Percentiles rank a stretch among this genome's conserved stretches.
phyloP scores from a whole-genome alignment of 208 protist species.

The Wallacemonas collosoma region DNA sequence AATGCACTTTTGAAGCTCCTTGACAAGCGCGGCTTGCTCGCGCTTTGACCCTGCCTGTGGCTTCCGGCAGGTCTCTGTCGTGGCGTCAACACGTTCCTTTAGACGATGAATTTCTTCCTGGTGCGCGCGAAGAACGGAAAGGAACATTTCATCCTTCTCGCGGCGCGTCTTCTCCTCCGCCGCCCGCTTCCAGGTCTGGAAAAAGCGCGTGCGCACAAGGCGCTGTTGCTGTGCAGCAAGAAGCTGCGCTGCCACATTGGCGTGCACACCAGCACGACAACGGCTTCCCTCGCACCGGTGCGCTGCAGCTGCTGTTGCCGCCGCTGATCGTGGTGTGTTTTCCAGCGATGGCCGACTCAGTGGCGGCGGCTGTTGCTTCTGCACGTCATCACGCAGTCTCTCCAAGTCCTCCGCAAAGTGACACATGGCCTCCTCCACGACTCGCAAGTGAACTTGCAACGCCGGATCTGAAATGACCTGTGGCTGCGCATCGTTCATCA shows the following conservation, averaged over 20 bases:
- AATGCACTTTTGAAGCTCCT: slow-evolving; percentile 17
- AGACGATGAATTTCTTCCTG: slow-evolving; percentile 21
- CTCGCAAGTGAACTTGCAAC: neutral
- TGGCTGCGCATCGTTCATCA: neutral
- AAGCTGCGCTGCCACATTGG: slow-evolving; percentile 12
- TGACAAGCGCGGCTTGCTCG: slow-evolving; percentile 5
- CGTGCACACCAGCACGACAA: neutral
- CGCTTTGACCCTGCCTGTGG: neutral
- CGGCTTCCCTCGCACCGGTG: too few relatives aligned
- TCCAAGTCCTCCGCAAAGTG: slow-evolving; percentile 15
- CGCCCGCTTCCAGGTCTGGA: slow-evolving; percentile 28
- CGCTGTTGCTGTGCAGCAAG: slow-evolving; percentile 10
- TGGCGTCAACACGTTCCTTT: slow-evolving; percentile 4
- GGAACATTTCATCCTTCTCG: slow-evolving; percentile 20
- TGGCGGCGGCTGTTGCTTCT: neutral
- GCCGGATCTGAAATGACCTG: neutral
- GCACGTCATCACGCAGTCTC: slow-evolving; percentile 10
- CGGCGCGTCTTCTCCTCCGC: slow-evolving; percentile 14
- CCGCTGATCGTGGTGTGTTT: neutral
- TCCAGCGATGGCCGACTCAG: too few relatives aligned
- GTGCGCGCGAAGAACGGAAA: slow-evolving; percentile 21
- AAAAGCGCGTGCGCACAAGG: slow-evolving; percentile 9
- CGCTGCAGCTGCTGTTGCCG: too few relatives aligned
- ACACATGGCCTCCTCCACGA: slow-evolving; percentile 14
- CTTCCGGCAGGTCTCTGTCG: neutral